phyloP scores from a whole-genome alignment of 306 rosid genomes.

The Mimosa pudica region DNA sequence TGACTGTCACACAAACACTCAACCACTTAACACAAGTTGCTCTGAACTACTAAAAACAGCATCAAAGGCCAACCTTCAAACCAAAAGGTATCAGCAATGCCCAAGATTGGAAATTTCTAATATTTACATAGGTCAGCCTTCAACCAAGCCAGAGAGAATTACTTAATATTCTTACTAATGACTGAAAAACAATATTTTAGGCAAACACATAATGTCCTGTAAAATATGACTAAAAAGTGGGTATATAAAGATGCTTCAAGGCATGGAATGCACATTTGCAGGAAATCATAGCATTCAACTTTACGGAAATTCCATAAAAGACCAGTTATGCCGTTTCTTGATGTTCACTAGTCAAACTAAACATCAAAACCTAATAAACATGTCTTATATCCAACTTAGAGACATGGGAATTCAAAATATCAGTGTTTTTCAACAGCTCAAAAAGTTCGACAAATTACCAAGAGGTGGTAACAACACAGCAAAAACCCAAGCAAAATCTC shows the following conservation, averaged over 20 bases:
- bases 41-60: neutral
- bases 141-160: neutral
- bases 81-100: neutral
- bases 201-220: neutral
- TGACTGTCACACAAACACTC: neutral
- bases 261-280: neutral
- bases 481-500: slow-evolving; percentile 7
- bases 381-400: neutral
- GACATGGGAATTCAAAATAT: neutral
- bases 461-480: neutral
- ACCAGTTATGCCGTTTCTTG: neutral
- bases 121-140: neutral
- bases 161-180: neutral
- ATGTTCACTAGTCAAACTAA: neutral
- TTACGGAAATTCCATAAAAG: neutral
- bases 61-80: neutral
- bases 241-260: neutral
- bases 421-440: neutral
- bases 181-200: neutral
- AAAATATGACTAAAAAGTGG: neutral
- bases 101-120: neutral
- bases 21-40: neutral
- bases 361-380: neutral
- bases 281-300: neutral
- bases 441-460: neutral